Conservation (phyloP, 208 protist genomes). For the Leishmania arabica region DNA sequence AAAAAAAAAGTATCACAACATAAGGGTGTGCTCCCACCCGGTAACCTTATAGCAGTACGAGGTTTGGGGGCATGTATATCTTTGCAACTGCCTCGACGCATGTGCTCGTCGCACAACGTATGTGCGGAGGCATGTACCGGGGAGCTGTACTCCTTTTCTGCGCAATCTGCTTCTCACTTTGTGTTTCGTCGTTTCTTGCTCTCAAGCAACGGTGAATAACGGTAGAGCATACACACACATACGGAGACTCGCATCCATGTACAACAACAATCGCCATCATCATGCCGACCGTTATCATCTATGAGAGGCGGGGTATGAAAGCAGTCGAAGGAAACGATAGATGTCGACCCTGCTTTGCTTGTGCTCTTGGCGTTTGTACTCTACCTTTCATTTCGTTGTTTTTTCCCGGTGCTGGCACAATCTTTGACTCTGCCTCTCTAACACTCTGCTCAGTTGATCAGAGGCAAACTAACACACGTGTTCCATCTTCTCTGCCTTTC, state of each 20-base stretch:
- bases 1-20: background rate
- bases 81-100: background rate
- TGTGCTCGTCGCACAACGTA: background rate
- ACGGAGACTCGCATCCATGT: background rate
- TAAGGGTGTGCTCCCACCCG: background rate
- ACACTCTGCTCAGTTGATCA: background rate
- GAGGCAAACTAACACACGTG: background rate
- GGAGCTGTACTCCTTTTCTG: background rate
- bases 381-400: too few relatives aligned
- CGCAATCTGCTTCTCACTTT: background rate
- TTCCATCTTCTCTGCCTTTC: background rate
- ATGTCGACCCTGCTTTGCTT: background rate
- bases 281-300: background rate
- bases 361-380: background rate
- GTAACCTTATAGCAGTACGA: background rate
- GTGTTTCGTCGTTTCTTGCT: background rate
- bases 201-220: background rate
- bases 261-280: background rate
- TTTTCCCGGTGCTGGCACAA: background rate
- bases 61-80: background rate
- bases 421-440: background rate
- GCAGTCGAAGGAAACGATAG: background rate
- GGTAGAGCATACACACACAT: background rate
- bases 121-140: background rate
- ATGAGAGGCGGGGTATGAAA: background rate